Evolutionary conservation across 2,329 filamentous ascomycete genomes (phyloP), one percentile per base, ranked within the genome.

Genomic region (Hortaea werneckii): DNA sequence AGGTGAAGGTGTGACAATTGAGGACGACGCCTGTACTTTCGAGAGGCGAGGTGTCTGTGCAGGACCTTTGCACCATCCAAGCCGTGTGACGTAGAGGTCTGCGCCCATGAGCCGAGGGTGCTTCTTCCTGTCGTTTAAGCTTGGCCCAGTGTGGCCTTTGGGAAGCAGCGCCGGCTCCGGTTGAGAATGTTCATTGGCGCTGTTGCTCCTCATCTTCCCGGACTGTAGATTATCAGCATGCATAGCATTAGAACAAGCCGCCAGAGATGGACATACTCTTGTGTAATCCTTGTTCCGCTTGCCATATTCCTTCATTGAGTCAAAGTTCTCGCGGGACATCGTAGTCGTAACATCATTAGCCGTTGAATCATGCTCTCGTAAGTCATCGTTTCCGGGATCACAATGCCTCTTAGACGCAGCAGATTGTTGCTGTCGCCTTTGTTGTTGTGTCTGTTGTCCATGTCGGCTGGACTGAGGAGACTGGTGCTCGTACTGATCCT

Each of bases 61-160:
- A 29, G 8, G 9, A 47, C 47, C 11, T 40, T 46, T 37, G 39
- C 42, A 41, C 52, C 55, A 55, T 32, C 68, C 68, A 0, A 75
- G 61, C 34, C 71, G 63, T 29, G 67, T 66, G 11, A 77, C 73
- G 48, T 76, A 77, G 1, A 77, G 54, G 53, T 76, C 73, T 3
- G 73, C 71, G 6, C 72, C 71, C 29, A 69, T 62, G 0, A 76
- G 65, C 34, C 68, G 66, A 5, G 66, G 64, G 50, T 71, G 60
- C 55, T 71, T 74, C 54, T 63, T 72, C 7, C 70, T 66, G 4
- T 69, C 67, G 20, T 53, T 54, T 10, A 66, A 44, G 43, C 45
- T 56, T 43, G 45, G 46, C 20, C 47, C 53, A 11, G 50, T 57
- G 13, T 48, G 60, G 34, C 59, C 58, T 39, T 58, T 57, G 8